These are phyloP conservation scores for Saccharomycopsis sp. DNA, from an alignment of 805 yeast genomes.

Conservation along the genomic window DNA sequence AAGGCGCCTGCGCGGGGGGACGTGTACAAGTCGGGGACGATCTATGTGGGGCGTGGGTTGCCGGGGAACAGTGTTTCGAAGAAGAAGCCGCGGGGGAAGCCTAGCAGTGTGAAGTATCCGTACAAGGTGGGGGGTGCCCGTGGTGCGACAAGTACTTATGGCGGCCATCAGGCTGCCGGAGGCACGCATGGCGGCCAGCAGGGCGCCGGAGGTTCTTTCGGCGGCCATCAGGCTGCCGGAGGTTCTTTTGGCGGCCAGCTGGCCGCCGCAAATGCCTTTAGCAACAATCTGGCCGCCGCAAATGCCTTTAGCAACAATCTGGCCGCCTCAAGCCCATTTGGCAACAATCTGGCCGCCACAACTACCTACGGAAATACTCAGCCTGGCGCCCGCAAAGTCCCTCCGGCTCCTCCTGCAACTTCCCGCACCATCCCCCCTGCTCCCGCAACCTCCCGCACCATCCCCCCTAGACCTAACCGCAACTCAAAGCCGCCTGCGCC, in stretches of 20 bases:
- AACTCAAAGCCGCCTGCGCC: slow-evolving; percentile 25
- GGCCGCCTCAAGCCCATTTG: too few relatives aligned
- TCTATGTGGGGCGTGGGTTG: slow-evolving; percentile 71
- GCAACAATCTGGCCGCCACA: too few relatives aligned
- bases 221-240: slow-evolving; percentile 16
- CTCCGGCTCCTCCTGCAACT: slow-evolving; percentile 20
- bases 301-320: too few relatives aligned
- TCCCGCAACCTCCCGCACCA: slow-evolving; percentile 20
- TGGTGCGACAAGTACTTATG: too few relatives aligned
- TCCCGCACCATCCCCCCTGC: slow-evolving; percentile 24
- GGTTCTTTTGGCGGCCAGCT: slow-evolving; percentile 13
- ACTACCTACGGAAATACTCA: too few relatives aligned
- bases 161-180: too few relatives aligned
- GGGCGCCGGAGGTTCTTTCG: slow-evolving; percentile 17
- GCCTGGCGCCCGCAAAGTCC: slow-evolving; percentile 7
- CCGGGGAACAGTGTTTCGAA: slow-evolving; percentile 68
- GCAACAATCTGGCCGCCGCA: too few relatives aligned
- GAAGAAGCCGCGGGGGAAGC: slow-evolving; percentile 63
- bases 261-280: too few relatives aligned
- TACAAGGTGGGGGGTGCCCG: slow-evolving; percentile 22
- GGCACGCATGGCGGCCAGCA: too few relatives aligned
- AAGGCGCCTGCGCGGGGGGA: slow-evolving; percentile 66
- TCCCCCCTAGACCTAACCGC: slow-evolving; percentile 19
- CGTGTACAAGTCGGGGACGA: slow-evolving; percentile 79
- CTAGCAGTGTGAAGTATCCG: slow-evolving; percentile 22